A percentile compares a stretch with the other conserved stretches of the same genome.
These are phyloP conservation scores for Schizonepeta tenuifolia DNA, from an alignment of 257 asterid genomes.

Conservation along the genomic window DNA sequence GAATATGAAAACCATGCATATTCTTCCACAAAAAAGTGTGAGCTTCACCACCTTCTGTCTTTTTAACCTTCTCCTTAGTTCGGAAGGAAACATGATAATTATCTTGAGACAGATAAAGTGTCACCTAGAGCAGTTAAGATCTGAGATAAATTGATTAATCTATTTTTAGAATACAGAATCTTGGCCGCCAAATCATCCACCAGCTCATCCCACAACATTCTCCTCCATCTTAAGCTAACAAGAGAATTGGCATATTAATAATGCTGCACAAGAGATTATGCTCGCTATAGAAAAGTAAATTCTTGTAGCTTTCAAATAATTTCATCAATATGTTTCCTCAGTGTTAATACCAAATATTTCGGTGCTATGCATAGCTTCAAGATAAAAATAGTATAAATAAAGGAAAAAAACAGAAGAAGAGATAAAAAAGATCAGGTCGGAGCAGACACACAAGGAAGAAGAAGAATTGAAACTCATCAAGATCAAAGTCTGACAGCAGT, in stretches of 20 bases:
- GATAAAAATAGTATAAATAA: too few relatives aligned
- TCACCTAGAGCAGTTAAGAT: not conserved
- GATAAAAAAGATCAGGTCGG: too few relatives aligned
- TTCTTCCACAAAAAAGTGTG: too few relatives aligned
- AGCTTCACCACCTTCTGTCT: too few relatives aligned
- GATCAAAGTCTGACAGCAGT: not conserved
- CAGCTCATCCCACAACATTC: not conserved
- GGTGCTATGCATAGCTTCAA: not conserved
- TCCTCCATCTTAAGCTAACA: not conserved
- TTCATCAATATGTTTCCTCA: not conserved
- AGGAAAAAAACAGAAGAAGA: not conserved
- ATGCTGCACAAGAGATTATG: constrained; percentile 3
- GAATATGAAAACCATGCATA: too few relatives aligned
- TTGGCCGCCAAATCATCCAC: not conserved
- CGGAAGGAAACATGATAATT: too few relatives aligned
- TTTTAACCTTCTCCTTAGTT: too few relatives aligned
- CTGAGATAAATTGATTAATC: not conserved
- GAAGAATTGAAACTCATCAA: not conserved
- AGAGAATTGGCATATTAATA: constrained; percentile 13
- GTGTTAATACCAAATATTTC: not conserved
- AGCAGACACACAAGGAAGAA: too few relatives aligned
- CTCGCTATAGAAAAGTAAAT: not conserved
- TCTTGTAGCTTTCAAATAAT: not conserved
- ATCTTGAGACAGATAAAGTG: too few relatives aligned
- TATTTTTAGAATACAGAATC: not conserved